Evolutionary conservation across 331 rosid genomes (phyloP), one percentile per base, ranked within the genome.

Genomic region (Phaseolus coccineus): DNA sequence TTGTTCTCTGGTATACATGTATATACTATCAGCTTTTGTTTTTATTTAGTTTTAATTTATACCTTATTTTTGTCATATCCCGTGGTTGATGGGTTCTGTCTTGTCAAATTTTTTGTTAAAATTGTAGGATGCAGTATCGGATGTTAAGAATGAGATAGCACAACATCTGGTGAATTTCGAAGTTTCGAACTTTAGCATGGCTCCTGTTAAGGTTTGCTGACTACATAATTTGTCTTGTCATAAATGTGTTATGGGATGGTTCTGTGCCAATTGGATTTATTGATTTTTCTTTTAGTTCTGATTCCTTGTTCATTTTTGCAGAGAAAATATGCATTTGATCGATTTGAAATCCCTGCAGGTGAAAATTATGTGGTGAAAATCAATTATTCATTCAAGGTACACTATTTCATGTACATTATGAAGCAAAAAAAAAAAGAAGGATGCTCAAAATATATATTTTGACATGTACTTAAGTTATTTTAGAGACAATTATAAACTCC

Each of bases 251-350:
- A 9, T 24, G 42, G 69, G 82, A 71, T 57, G 46, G 40, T 71
- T 61, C 14, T 62, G 62, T 69, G 61, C 48, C 19, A n/a, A 37
- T 19, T 63, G 40, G 6, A 6, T 71, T 81, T 82, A 1, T 78
- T 83, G 50, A 28, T 3, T n/a, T 42, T 44, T 74, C 25, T 71
- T 76, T 44, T 39, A 48, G 46, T 69, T 59, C 51, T 76, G 57
- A 57, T 59, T 68, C 69, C 35, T 44, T 62, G 70, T 77, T 88
- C 28, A 19, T 68, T 64, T 56, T 82, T 66, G 68, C 91, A 95
- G 98, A 95, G 98, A 87, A 95, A 84, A 52, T 93, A 93, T 75
- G 94, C 98, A 84, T 95, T 93, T 90, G 98, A 91, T 69, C 88
- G 92, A 64, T 80, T 83, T 76, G 98, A 95, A 83, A 82, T 93